A percentile compares a stretch with the other conserved stretches of the same genome.
Conservation (phyloP, 2,329 filamentous ascomycete genomes). For the Aspergillus texensis region DNA sequence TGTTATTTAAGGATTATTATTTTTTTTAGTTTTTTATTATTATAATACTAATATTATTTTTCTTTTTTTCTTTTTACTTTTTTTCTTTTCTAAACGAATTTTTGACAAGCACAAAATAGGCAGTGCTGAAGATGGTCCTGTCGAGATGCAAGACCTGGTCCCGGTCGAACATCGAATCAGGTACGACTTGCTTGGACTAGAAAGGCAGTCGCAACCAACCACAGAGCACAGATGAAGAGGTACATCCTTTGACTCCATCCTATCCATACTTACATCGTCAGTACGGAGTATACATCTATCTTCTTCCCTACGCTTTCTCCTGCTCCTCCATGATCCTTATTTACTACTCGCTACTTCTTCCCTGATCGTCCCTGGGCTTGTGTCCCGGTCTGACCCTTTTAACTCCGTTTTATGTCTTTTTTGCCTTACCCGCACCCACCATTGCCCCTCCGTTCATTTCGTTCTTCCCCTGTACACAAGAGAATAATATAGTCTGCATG, state of each 20-base stretch:
- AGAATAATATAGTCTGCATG: slow-evolving; percentile 11
- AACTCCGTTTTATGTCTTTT: slow-evolving; percentile 15
- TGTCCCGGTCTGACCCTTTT: slow-evolving; percentile 20
- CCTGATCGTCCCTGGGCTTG: slow-evolving; percentile 26
- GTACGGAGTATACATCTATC: not conserved
- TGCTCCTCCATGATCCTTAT: slow-evolving; percentile 13
- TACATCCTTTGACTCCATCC: not conserved
- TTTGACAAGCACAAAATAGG: slow-evolving; percentile 5
- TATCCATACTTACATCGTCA: not conserved
- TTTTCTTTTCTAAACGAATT: not conserved
- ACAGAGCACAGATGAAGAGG: not conserved
- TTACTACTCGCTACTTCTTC: slow-evolving; percentile 15
- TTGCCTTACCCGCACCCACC: slow-evolving; percentile 30
- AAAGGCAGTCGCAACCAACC: not conserved
- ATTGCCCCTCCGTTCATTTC: slow-evolving; percentile 9
- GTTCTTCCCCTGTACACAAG: slow-evolving; percentile 15
- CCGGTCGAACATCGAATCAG: slow-evolving; percentile 11
- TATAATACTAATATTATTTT: not conserved
- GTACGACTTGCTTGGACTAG: slow-evolving; percentile 1
- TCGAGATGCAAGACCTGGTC: slow-evolving; percentile 6
- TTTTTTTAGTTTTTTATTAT: not conserved
- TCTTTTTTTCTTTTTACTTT: not conserved
- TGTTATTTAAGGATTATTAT: not conserved
- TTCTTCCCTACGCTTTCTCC: slow-evolving; percentile 8
- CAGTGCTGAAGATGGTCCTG: slow-evolving; percentile 3